Evolutionary conservation across 208 protist species (phyloP), one percentile per base, ranked within the genome.

Genomic region (Leishmania arabica): DNA sequence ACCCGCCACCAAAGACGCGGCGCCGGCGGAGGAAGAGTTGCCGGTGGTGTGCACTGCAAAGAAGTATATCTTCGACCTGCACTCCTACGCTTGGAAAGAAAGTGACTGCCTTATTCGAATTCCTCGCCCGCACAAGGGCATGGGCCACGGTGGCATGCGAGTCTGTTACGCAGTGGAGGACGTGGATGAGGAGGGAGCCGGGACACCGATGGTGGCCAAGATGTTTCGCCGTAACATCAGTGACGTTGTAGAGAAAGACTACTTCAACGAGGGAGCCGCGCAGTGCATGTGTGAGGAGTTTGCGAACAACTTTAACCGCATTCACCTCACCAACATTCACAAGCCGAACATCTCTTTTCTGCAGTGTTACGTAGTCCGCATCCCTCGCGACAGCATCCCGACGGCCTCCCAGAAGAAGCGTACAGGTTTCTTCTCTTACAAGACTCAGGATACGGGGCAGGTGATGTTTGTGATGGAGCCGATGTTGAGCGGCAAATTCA

Each of bases 221-320:
- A 84, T 97, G 83, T 97, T 97, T 75, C 86, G 90, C 51, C 89
- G 84, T 60, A 88, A 94, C 75, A 91, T 97, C 58, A 84, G 75
- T 54, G 84, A 93, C 58, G 91, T 95, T 5, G 87, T 95, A 13
- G 90, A 97, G 83, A 88, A 88, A 86, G 93, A 97, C 77, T 97
- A 97, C 89, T 95, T 95, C 82, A 95, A 94, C 79, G 93, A 97
- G 72, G 93, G 92, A 31, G 89, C 90, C 77, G 91, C 93, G 56
- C 93, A 97, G 88, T 97, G 93, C 84, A 92, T 97, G 86, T 94
- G 92, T 81, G 92, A 96, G 54, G 89, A 90, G 66, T 97, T 96
- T 74, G 93, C 93, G 5, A 86, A 92, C 47, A 95, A 92, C 85
- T 97, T 95, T 80, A 97, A 97, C 78, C 87, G 86, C 66, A 85